These are phyloP conservation scores for Clarkia xantiana DNA, from an alignment of 345 rosid species.

Conservation along the genomic window DNA sequence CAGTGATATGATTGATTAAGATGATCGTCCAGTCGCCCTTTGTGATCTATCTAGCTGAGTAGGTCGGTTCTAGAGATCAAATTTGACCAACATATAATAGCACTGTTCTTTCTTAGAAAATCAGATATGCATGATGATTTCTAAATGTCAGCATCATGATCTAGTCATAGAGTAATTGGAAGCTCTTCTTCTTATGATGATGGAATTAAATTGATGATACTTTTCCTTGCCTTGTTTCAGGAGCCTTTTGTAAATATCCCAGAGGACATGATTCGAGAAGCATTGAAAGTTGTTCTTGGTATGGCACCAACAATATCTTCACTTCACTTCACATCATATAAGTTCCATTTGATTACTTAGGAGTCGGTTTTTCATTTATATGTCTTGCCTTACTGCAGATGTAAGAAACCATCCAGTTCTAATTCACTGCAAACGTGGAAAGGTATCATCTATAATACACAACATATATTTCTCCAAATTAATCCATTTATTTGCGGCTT, in stretches of 20 bases:
- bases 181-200: too few species aligned
- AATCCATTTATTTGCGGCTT: neutral
- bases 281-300: slow-evolving; percentile 82
- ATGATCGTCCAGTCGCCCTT: too few species aligned
- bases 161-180: too few species aligned
- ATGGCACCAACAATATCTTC: slow-evolving; percentile 5
- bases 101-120: too few species aligned
- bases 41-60: too few species aligned
- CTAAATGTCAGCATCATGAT: too few species aligned
- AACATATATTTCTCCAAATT: too few species aligned
- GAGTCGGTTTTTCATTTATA: neutral
- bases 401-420: slow-evolving; percentile 79
- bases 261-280: slow-evolving; percentile 68
- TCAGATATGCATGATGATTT: too few species aligned
- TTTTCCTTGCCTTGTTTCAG: slow-evolving; percentile 26
- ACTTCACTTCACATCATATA: neutral
- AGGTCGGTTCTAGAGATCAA: too few species aligned
- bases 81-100: too few species aligned
- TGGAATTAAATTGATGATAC: neutral
- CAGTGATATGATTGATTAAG: too few species aligned
- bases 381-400: slow-evolving; percentile 27
- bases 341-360: neutral
- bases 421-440: slow-evolving; percentile 89
- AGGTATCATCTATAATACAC: slow-evolving; percentile 25
- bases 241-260: slow-evolving; percentile 75